Conservation (phyloP, 2,329 filamentous ascomycete genomes). For the Colletotrichum sp. region DNA sequence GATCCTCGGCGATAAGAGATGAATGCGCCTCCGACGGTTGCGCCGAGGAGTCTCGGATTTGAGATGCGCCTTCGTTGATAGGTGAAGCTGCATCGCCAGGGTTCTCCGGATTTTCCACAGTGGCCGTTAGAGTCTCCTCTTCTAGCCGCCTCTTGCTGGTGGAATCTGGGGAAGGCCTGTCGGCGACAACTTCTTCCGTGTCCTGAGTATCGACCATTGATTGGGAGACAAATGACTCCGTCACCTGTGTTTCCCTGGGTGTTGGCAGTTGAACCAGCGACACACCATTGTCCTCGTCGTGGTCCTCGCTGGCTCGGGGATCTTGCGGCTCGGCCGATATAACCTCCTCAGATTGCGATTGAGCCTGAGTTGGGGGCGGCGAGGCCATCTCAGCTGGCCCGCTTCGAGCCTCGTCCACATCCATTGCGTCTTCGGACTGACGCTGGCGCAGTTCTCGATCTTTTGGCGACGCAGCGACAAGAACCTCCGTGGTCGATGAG, state of each 20-base stretch:
- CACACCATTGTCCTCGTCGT: background rate
- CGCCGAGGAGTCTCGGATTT: slow-evolving; percentile 16
- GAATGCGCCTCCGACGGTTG: slow-evolving; percentile 16
- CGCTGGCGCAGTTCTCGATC: background rate
- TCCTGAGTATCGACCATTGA: background rate
- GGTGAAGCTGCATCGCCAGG: background rate
- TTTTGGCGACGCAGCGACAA: background rate
- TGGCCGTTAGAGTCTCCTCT: background rate
- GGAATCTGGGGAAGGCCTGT: background rate
- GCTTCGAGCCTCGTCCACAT: slow-evolving; percentile 2
- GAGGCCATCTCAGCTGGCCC: background rate
- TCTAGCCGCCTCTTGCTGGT: background rate
- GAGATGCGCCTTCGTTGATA: slow-evolving; percentile 11
- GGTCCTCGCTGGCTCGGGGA: background rate
- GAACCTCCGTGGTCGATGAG: background rate
- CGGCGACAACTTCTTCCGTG: slow-evolving; percentile 7
- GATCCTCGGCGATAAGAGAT: slow-evolving; percentile 19
- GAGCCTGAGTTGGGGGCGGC: background rate
- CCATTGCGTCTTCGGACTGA: background rate
- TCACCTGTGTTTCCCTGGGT: slow-evolving; percentile 4
- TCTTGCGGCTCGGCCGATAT: background rate
- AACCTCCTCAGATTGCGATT: background rate
- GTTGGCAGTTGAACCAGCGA: background rate
- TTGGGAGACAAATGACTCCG: background rate
- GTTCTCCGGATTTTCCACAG: background rate